Evolutionary conservation across 2,329 filamentous ascomycete species (phyloP).

Genomic region (Cercospora zeae-maydis): DNA sequence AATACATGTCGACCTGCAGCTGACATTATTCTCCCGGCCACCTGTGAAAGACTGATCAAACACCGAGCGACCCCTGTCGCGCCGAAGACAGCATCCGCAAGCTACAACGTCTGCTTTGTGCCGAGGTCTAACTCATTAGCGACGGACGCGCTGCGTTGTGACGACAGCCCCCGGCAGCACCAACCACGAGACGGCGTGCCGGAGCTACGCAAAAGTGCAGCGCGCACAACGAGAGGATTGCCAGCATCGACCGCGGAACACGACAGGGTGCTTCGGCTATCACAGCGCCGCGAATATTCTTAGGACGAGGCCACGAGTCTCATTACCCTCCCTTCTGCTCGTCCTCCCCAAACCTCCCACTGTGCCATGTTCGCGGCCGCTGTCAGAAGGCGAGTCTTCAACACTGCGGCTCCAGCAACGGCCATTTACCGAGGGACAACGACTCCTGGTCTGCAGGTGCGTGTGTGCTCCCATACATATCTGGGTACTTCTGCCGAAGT

Average conservation of each 20-base stretch:
- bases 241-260: slow-evolving; percentile 13
- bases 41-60: background rate
- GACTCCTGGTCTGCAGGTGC: slow-evolving; percentile 19
- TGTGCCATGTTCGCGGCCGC: slow-evolving; percentile 29
- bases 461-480: slow-evolving; percentile 4
- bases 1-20: background rate
- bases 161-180: background rate
- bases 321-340: slow-evolving; percentile 9
- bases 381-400: slow-evolving; percentile 25
- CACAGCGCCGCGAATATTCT: slow-evolving; percentile 5
- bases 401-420: slow-evolving; percentile 20
- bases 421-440: slow-evolving; percentile 25
- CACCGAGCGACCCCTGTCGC: background rate
- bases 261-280: slow-evolving; percentile 13
- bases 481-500: background rate
- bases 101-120: background rate
- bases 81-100: slow-evolving; percentile 1
- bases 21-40: background rate
- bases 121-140: background rate
- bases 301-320: background rate
- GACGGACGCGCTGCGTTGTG: background rate
- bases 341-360: background rate
- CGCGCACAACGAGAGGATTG: slow-evolving; percentile 1
- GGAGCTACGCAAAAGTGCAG: slow-evolving; percentile 2
- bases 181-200: background rate